phyloP scores from a whole-genome alignment of 1,284 basidiomycete species.

The Cutaneotrichosporon daszewskae region DNA sequence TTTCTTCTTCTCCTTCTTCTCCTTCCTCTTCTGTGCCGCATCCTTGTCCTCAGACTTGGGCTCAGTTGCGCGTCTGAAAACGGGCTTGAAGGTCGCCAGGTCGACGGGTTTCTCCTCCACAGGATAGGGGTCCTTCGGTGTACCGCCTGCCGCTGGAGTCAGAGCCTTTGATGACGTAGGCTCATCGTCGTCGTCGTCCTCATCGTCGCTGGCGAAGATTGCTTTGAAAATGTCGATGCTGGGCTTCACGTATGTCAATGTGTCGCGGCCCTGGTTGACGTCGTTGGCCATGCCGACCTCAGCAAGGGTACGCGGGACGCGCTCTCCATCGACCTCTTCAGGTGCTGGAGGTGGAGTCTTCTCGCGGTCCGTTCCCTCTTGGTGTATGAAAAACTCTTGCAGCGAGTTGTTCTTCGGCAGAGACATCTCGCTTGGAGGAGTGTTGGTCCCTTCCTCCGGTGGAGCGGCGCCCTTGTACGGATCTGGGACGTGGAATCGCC shows the following conservation, averaged over 20 bases:
- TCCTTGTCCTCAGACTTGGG: slow-evolving; percentile 5
- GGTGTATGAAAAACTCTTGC: slow-evolving; percentile 39
- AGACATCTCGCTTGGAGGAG: background rate
- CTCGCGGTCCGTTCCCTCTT: slow-evolving; percentile 15
- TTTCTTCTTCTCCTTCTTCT: slow-evolving; percentile 41
- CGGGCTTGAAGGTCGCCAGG: slow-evolving; percentile 52
- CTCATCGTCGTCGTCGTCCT: slow-evolving; percentile 64
- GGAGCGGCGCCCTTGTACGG: slow-evolving; percentile 57
- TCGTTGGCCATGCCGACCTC: slow-evolving; percentile 87
- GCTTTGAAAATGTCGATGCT: slow-evolving; percentile 91
- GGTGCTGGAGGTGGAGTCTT: background rate
- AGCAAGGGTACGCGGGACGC: slow-evolving; percentile 40
- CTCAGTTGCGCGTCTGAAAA: slow-evolving; percentile 50
- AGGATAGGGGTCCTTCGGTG: slow-evolving; percentile 18
- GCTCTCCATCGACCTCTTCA: slow-evolving; percentile 10
- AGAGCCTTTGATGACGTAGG: slow-evolving; percentile 27
- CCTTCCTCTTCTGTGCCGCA: too few species aligned
- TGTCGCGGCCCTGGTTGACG: slow-evolving; percentile 76
- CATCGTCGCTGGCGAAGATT: slow-evolving; percentile 84
- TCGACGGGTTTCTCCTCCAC: slow-evolving; percentile 31
- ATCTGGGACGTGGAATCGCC: slow-evolving; percentile 88
- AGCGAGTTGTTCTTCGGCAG: slow-evolving; percentile 36
- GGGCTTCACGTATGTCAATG: slow-evolving; percentile 77
- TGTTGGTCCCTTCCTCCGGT: slow-evolving; percentile 7
- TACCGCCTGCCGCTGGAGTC: slow-evolving; percentile 1